A percentile compares a stretch with the other conserved stretches of the same genome.
phyloP scores from a whole-genome alignment of 2,329 filamentous ascomycete genomes.

The Dothistroma pini region DNA sequence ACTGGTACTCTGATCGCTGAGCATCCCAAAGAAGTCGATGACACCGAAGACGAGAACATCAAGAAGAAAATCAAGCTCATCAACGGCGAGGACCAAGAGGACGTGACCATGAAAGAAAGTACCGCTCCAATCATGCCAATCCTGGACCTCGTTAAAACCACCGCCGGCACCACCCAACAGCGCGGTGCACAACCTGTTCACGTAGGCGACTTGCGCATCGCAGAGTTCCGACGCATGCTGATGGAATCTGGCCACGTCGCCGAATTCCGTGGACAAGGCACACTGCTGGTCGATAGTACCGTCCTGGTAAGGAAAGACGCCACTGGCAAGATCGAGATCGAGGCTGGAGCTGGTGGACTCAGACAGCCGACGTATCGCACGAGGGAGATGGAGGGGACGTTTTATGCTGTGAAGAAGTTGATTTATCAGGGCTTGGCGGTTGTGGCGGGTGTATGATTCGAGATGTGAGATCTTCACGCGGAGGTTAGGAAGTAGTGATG shows the following conservation, averaged over 20 bases:
- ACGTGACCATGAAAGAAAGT: slow-evolving; percentile 5
- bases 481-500: neutral
- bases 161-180: slow-evolving; percentile 32
- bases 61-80: slow-evolving; percentile 54
- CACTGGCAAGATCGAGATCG: slow-evolving; percentile 73
- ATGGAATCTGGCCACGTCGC: slow-evolving; percentile 77
- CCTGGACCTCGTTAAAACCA: slow-evolving; percentile 61
- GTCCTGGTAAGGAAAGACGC: slow-evolving; percentile 87
- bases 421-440: slow-evolving; percentile 94
- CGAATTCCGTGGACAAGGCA: slow-evolving; percentile 91
- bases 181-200: slow-evolving; percentile 78
- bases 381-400: slow-evolving; percentile 57
- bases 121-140: slow-evolving; percentile 43
- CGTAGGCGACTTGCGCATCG: slow-evolving; percentile 86
- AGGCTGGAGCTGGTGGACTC: slow-evolving; percentile 60
- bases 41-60: slow-evolving; percentile 37
- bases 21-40: slow-evolving; percentile 39
- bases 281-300: slow-evolving; percentile 78
- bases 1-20: slow-evolving; percentile 66
- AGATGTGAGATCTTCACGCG: neutral
- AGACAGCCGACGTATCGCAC: slow-evolving; percentile 37
- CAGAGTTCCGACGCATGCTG: slow-evolving; percentile 82
- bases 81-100: slow-evolving; percentile 43
- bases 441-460: slow-evolving; percentile 59
- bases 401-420: slow-evolving; percentile 81